phyloP scores from a whole-genome alignment of 257 asterid species.

The Ocimum tenuiflorum region DNA sequence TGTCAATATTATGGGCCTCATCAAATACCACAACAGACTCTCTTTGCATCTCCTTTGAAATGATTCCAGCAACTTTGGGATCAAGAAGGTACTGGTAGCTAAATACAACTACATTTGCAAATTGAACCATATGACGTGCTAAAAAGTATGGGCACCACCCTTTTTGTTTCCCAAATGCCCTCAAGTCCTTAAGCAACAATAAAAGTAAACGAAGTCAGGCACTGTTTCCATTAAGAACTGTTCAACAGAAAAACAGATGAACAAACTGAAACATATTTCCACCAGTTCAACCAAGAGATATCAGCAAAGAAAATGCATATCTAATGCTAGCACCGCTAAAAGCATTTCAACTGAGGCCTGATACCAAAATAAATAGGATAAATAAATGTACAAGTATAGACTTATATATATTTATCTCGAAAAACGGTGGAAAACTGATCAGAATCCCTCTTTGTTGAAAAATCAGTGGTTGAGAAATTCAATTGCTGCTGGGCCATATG shows the following conservation, averaged over 20 bases:
- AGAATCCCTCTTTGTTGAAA: no score
- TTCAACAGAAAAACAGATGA: neutral
- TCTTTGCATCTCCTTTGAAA: slow-evolving; percentile 97
- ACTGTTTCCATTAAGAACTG: neutral
- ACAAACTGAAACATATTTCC: neutral
- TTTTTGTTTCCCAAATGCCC: slow-evolving; percentile 67
- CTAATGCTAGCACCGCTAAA: neutral
- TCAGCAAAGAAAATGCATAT: neutral
- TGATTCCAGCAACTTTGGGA: slow-evolving; percentile 95
- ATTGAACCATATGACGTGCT: slow-evolving; percentile 92
- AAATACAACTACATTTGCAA: slow-evolving; percentile 89
- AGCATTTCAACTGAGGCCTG: neutral
- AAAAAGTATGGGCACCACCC: slow-evolving; percentile 97
- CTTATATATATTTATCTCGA: no score
- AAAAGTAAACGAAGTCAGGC: neutral
- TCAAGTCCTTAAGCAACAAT: slow-evolving; percentile 51
- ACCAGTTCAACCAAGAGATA: slow-evolving; percentile 10
- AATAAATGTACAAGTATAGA: no score
- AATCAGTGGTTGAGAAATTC: no score
- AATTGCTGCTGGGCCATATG: no score
- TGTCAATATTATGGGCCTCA: slow-evolving; percentile 97
- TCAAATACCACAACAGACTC: slow-evolving; percentile 96
- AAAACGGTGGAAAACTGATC: no score
- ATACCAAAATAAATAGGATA: neutral
- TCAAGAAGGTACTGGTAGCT: slow-evolving; percentile 97